These are phyloP conservation scores for Trichoderma reesei DNA, from an alignment of 495 filamentous ascomycete species.

Conservation along the genomic window DNA sequence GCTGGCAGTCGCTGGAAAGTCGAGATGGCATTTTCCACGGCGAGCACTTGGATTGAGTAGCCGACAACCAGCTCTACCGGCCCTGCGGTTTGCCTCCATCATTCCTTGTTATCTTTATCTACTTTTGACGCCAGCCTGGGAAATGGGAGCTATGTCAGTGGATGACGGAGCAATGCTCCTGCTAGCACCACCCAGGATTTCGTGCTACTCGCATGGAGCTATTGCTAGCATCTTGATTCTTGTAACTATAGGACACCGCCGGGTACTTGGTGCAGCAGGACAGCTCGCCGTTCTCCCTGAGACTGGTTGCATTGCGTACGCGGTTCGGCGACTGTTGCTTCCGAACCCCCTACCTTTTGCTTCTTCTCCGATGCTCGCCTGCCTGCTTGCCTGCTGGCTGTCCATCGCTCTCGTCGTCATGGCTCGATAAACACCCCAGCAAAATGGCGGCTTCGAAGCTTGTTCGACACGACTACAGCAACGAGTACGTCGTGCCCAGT, in stretches of 20 bases:
- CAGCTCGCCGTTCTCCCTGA: neutral
- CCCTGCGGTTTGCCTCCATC: neutral
- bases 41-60: neutral
- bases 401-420: neutral
- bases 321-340: neutral
- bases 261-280: neutral
- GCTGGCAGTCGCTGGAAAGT: neutral
- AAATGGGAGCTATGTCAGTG: too few relatives aligned
- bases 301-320: neutral
- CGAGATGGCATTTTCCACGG: neutral
- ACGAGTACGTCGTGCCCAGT: conserved; percentile 6
- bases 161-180: too few relatives aligned
- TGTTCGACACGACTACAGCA: neutral
- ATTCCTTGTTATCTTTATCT: neutral
- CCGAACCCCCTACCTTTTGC: neutral
- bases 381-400: neutral
- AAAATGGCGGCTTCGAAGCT: conserved; percentile 2
- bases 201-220: too few relatives aligned
- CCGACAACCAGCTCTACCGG: neutral
- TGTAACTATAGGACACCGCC: too few relatives aligned
- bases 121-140: too few relatives aligned
- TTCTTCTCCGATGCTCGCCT: conserved; percentile 1
- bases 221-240: too few relatives aligned
- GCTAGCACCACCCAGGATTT: too few relatives aligned
- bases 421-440: neutral